Conservation (phyloP, 306 rosid genomes). For the Lathyrus oleraceus region DNA sequence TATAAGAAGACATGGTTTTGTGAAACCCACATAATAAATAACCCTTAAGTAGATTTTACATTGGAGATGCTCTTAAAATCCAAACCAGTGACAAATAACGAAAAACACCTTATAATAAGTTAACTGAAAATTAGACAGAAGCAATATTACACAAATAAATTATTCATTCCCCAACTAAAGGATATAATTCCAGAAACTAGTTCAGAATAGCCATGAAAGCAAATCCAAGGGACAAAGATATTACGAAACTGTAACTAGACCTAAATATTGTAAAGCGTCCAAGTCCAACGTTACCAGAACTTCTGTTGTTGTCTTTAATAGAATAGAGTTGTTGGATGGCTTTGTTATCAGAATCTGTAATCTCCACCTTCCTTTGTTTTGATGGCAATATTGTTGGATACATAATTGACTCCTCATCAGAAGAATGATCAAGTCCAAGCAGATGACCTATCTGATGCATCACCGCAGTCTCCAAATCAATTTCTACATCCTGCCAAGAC, state of each 20-base stretch:
- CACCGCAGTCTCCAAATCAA: background rate
- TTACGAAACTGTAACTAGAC: background rate
- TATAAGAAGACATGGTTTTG: no score
- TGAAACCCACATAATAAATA: no score
- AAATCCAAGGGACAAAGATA: background rate
- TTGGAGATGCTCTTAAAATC: no score
- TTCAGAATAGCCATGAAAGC: background rate
- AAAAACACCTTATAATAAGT: no score
- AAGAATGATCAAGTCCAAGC: background rate
- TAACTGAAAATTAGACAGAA: no score
- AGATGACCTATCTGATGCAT: constrained; percentile 6
- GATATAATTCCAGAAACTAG: no score
- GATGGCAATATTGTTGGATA: background rate
- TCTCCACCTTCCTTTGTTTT: background rate
- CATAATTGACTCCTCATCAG: background rate
- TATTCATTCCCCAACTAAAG: no score
- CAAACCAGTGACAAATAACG: no score
- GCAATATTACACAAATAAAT: no score
- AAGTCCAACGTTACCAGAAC: background rate
- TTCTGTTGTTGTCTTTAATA: background rate
- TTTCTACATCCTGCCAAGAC: background rate
- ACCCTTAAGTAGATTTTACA: no score
- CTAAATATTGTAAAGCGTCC: background rate
- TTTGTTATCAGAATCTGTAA: background rate
- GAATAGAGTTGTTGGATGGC: background rate